Base-by-base conservation (phyloP, 495 filamentous ascomycete genomes). In the Pyrenula massariospora region DNA sequence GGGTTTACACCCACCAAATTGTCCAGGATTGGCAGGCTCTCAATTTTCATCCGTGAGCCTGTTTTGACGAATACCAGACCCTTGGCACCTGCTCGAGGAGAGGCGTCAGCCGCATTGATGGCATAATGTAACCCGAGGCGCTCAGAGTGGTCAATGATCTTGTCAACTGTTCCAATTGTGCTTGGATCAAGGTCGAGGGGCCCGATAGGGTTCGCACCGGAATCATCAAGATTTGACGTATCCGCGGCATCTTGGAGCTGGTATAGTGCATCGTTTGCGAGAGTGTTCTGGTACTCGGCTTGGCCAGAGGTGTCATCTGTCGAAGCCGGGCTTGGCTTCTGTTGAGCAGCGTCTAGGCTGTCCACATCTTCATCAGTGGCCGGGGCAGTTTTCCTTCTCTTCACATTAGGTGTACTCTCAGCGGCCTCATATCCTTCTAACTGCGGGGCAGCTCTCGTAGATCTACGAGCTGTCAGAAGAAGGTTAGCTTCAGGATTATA, bases 1-100 rank as follows among this genome's bases (percentile, higher is more conserved):
- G 11, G 10, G 24, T 19, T 31, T 22, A 53, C 24, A 62, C 77
- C 63, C 70, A 88, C 85, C 63, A 89, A 62, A 60, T 86, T 88
- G 52, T 89, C 86, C 24, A 89, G 67, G 48, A 89, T 84, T 10
- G 86, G 84, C 52, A 89, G 65, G 62, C 84, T 87, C 63, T 86
- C 78, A 25, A 85, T 77, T 62, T 84, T 81, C 60, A 88, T 65
- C 48, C 84, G 78, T 31, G 74, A 73, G 57, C 73, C 82, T 55
- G 81, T 75, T 57, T 81, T 80, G 24, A 77, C 63, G 54, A 74
- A 73, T 0, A 71, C 65, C 63, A 71, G 67, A 19, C 68, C 70
- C 56, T 67, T 71, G 15, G 67, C 65, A 24, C 69, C 62, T 1
- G 66, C 56, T 52, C 68, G 68, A 2, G 66, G 66, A 11, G 59